phyloP scores from a whole-genome alignment of 805 yeast genomes.

The Ogataea nitratoaversa region DNA sequence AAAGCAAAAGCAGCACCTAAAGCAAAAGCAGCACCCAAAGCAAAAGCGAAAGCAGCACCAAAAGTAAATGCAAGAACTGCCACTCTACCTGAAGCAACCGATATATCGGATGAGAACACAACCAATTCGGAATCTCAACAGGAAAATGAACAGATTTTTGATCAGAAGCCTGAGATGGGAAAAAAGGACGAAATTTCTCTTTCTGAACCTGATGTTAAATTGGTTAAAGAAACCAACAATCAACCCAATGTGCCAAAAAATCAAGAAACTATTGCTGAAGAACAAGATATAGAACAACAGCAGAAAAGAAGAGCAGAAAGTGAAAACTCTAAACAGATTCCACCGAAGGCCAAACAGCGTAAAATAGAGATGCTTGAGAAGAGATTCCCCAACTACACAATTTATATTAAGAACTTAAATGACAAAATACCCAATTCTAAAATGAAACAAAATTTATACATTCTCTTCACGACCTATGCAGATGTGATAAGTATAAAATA shows the following conservation, averaged over 20 bases:
- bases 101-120: too few species aligned
- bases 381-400: slow-evolving; percentile 33
- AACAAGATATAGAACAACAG: background rate
- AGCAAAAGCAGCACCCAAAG: background rate
- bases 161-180: slow-evolving; percentile 1
- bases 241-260: too few species aligned
- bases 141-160: too few species aligned
- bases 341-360: background rate
- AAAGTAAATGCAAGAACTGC: background rate
- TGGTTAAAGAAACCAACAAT: background rate
- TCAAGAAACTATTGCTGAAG: background rate
- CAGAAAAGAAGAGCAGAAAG: slow-evolving; percentile 1
- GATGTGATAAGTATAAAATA: slow-evolving; percentile 52
- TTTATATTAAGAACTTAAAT: slow-evolving; percentile 57
- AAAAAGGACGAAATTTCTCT: background rate
- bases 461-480: slow-evolving; percentile 60
- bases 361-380: background rate
- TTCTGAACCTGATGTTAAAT: background rate
- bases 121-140: too few species aligned
- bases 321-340: too few species aligned
- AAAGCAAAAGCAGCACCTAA: background rate
- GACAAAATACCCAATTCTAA: slow-evolving; percentile 45
- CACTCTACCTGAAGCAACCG: too few species aligned
- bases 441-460: slow-evolving; percentile 50
- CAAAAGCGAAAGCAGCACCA: background rate